Percentiles rank a stretch among this genome's conserved stretches.
These are phyloP conservation scores for Trichoderma sp. DNA, from an alignment of 2,329 filamentous ascomycete species.

Conservation along the genomic window DNA sequence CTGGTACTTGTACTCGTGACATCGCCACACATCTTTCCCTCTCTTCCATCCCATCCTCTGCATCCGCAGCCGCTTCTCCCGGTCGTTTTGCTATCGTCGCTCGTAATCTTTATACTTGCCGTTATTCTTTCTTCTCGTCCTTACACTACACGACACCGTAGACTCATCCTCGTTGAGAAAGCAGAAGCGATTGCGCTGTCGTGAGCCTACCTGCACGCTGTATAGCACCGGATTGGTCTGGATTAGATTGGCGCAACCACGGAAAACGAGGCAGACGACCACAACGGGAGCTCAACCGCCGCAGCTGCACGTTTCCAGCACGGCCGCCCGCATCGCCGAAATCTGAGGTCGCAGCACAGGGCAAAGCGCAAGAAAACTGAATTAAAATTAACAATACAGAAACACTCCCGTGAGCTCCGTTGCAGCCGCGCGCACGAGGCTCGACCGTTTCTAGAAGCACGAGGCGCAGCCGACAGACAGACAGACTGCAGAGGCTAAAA, in stretches of 20 bases:
- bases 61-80: constrained; percentile 7
- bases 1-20: neutral
- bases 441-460: constrained; percentile 28
- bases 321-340: constrained; percentile 27
- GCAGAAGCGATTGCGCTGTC: neutral
- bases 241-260: neutral
- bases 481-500: no score
- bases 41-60: neutral
- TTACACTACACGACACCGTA: neutral
- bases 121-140: neutral
- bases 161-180: neutral
- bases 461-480: constrained; percentile 25
- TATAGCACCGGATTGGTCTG: constrained; percentile 4
- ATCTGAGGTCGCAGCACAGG: constrained; percentile 1
- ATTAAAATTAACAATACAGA: neutral
- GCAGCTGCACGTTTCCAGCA: constrained; percentile 28
- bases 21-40: neutral
- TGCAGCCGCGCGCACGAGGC: constrained; percentile 7
- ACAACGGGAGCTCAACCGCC: constrained; percentile 11
- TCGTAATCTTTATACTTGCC: neutral
- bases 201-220: neutral
- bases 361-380: no score
- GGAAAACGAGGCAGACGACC: neutral
- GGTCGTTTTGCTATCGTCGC: neutral
- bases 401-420: neutral